Evolutionary conservation across 2,329 filamentous ascomycete genomes (phyloP), one percentile per base, ranked within the genome.

Genomic region (Cercospora canescens): DNA sequence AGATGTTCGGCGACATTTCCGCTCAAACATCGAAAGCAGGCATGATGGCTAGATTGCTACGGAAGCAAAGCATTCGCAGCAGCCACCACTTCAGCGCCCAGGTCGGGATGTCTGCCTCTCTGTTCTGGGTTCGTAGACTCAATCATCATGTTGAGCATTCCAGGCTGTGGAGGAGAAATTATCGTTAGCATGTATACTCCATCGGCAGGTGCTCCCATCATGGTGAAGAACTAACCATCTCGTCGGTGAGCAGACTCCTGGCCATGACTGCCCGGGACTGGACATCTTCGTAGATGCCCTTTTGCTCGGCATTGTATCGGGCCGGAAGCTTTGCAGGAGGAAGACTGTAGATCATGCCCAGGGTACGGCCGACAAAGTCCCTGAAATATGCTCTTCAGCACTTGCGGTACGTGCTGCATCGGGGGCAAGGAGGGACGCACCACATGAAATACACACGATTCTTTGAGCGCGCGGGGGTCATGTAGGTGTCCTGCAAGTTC

Each of bases 401-500:
- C 28, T 16, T 9, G 12, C 18, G 18, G 1, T 32, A 28, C n/a
- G 18, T 11, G 21, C 12, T 9, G 16, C 12, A 41, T 4, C n/a
- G n/a, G n/a, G n/a, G n/a, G n/a, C n/a, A n/a, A 16, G 16, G 21
- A 12, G 18, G 3, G 7, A 32, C 50, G 37, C 34, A 63, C 65
- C 76, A 78, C 76, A 75, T 76, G 68, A 73, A 74, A 52, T 79
- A 79, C 28, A 78, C 72, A n/a, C 72, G 76, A 58, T 76, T 79
- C 72, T 79, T 79, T 18, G 60, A 65, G 9, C 66, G 67, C 2
- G 77, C 76, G 7, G 76, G 78, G 6, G 75, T 76, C 71, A 74
- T 76, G 68, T 72, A 78, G 1, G 73, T 78, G 57, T 79, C 76
- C 26, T 76, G 66, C 1, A 76, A 60, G 61, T 79, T 79, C 0